Conservation (phyloP, 169 alveolate genomes). For the Plasmodium knowlesi region DNA sequence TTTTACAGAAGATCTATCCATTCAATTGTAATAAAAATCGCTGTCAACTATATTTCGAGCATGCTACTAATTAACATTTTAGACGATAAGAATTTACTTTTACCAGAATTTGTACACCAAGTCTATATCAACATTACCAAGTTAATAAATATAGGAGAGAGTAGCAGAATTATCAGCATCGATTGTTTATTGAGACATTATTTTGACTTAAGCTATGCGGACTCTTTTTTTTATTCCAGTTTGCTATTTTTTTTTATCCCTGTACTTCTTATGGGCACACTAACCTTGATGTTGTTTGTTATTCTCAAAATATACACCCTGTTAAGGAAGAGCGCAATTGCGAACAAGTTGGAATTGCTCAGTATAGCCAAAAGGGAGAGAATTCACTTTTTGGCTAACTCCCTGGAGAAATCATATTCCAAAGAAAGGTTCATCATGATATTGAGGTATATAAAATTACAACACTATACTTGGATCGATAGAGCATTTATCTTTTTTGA, state of each 20-base stretch:
- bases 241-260: constrained; percentile 82
- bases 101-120: constrained; percentile 77
- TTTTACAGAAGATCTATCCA: constrained; percentile 89
- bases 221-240: constrained; percentile 86
- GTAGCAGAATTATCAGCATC: constrained; percentile 76
- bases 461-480: constrained; percentile 79
- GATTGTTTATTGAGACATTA: constrained; percentile 85
- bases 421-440: constrained; percentile 87
- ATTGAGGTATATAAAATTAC: constrained; percentile 85
- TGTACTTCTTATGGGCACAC: constrained; percentile 76
- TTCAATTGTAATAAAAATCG: constrained; percentile 89
- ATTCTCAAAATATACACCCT: constrained; percentile 64
- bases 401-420: constrained; percentile 79
- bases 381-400: constrained; percentile 65
- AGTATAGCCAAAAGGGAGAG: constrained; percentile 80
- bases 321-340: constrained; percentile 52
- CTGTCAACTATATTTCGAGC: constrained; percentile 85
- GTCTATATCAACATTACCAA: constrained; percentile 39
- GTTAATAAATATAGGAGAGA: constrained; percentile 41
- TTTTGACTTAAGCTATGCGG: constrained; percentile 80
- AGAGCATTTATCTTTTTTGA: constrained; percentile 82
- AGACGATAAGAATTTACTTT: constrained; percentile 76
- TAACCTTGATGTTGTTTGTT: constrained; percentile 80
- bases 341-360: constrained; percentile 73
- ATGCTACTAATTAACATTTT: constrained; percentile 84